A percentile compares a stretch with the other conserved stretches of the same genome.
These are phyloP conservation scores for Acorus gramineus DNA, from an alignment of 106 monocot species.

Conservation along the genomic window DNA sequence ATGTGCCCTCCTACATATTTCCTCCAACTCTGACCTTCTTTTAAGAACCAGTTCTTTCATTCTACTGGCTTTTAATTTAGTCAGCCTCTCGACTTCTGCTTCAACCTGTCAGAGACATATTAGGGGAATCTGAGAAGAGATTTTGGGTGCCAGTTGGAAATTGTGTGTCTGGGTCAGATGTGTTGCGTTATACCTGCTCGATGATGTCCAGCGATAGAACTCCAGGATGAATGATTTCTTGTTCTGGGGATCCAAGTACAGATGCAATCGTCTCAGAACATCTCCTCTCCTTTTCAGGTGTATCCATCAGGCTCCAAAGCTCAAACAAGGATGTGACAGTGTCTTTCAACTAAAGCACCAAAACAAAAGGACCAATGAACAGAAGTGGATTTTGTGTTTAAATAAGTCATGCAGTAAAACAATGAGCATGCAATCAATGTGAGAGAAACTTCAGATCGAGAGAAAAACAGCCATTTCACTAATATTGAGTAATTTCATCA, in stretches of 20 bases:
- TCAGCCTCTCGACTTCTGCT: conserved; percentile 74
- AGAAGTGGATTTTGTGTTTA: neutral
- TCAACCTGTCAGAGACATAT: conserved; percentile 32
- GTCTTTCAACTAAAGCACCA: conserved; percentile 50
- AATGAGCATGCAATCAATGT: neutral
- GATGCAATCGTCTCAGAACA: conserved; percentile 43
- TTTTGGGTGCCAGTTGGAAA: no score
- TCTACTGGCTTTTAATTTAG: conserved; percentile 74
- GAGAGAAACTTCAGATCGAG: neutral
- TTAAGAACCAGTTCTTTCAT: conserved; percentile 83
- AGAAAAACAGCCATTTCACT: no score
- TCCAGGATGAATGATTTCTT: conserved; percentile 35
- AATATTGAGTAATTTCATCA: no score
- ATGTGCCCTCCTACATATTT: conserved; percentile 71
- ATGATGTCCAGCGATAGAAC: conserved; percentile 56
- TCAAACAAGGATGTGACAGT: conserved; percentile 43
- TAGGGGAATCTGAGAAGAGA: conserved; percentile 1
- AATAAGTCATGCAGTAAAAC: neutral
- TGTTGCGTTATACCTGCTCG: conserved; percentile 40
- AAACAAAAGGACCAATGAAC: neutral
- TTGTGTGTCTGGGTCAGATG: no score
- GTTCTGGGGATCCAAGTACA: conserved; percentile 35
- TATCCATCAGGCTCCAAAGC: conserved; percentile 91
- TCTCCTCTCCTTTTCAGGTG: conserved; percentile 51
- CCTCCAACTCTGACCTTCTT: conserved; percentile 73